Conservation (phyloP, 2,329 filamentous ascomycete species). For the Cryoendolithus antarcticus region DNA sequence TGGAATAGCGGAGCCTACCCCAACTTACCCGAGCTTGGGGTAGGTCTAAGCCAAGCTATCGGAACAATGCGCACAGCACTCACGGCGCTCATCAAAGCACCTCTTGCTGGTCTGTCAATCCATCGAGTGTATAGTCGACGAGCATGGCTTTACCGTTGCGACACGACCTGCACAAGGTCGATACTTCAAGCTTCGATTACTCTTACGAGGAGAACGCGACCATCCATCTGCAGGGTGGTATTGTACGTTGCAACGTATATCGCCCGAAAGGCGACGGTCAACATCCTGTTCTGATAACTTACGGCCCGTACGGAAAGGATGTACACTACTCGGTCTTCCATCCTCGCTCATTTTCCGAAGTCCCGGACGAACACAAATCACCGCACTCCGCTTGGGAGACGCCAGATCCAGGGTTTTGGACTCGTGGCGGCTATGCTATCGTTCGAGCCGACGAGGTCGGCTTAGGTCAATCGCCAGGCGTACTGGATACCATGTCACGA, state of each 20-base stretch:
- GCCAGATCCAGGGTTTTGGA: constrained; percentile 4
- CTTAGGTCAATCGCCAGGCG: constrained; percentile 22
- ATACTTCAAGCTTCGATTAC: constrained; percentile 19
- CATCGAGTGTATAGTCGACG: no score
- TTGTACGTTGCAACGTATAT: constrained; percentile 40
- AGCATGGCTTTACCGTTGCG: no score
- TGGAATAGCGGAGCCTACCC: no score
- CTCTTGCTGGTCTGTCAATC: no score
- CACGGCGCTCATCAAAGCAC: no score
- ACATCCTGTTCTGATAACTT: constrained; percentile 1
- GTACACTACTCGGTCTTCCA: neutral
- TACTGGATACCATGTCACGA: constrained; percentile 28
- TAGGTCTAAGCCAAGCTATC: no score
- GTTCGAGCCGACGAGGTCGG: constrained; percentile 22
- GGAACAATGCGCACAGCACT: no score
- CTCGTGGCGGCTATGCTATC: constrained; percentile 8
- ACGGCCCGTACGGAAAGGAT: constrained; percentile 2
- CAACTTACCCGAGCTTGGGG: no score
- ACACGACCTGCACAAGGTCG: constrained; percentile 21
- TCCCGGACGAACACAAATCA: neutral
- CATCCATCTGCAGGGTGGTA: constrained; percentile 16
- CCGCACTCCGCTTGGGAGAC: neutral
- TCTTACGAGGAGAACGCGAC: constrained; percentile 23
- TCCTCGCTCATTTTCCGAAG: neutral
- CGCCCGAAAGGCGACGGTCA: constrained; percentile 26